Base-by-base conservation (phyloP, 2,329 filamentous ascomycete genomes). In the Aspergillus sp. region DNA sequence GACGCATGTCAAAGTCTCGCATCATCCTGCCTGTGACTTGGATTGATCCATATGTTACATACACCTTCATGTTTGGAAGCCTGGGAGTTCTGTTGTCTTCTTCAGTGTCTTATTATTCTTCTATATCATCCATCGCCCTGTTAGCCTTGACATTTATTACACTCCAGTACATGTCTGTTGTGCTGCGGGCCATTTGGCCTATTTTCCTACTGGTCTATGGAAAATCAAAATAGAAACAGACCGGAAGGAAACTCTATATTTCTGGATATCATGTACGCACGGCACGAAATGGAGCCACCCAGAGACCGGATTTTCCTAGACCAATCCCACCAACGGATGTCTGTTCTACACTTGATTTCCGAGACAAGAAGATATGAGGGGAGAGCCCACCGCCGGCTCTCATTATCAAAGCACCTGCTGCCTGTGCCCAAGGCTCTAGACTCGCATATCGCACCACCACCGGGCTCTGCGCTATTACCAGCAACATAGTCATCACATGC, bases 401-500 rank as follows among this genome's bases (percentile, higher is more conserved):
- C 14, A n/a, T 16, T 16, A 14, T n/a, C 14, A n/a, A 17, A 2
- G 34, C 34, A 38, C 5, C 34, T 38, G 34, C 14, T n/a, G 34
- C 34, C 34, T 38, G 34, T n/a, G 16, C 34, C 34, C 5, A 17
- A 38, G 34, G 5, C 16, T 38, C 34, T 38, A 38, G 34, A 38
- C 34, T 38, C 34, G 14, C 34, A 5, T 13, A 38, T 17, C 34
- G 16, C 34, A 38, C 34, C 34, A 38, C 34, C 34, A 16, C 34
- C 34, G 4, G 14, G 25, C 34, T 38, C 34, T 38, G 34, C 34
- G 34, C 5, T 17, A 38, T 17, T 38, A n/a, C 16, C 34, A 38
- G 14, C 34, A 38, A n/a, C 34, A n/a, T 11, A n/a, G 16, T 14
- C 46, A 42, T 48, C 36, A 40, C 46, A 48, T 48, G 46, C 25